These are phyloP conservation scores for Rutidosis leptorrhynchoides DNA, from an alignment of 129 eudicot species.

Conservation along the genomic window DNA sequence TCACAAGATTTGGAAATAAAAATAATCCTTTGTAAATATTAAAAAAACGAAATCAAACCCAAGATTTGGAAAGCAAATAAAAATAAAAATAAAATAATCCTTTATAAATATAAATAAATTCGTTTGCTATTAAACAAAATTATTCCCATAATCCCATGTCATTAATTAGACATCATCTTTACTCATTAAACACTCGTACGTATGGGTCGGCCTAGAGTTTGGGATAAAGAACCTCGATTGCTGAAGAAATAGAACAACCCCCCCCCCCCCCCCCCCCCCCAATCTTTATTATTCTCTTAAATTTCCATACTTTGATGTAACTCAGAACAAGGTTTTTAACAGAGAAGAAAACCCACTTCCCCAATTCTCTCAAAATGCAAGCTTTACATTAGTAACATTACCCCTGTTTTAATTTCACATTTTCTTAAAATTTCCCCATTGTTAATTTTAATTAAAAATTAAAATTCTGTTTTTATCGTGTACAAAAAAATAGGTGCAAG, in stretches of 20 bases:
- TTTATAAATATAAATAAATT: not conserved
- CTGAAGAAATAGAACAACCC: constrained; percentile 17
- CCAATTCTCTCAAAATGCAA: not conserved
- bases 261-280: not conserved
- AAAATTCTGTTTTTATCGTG: constrained; percentile 17
- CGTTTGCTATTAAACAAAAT: not conserved
- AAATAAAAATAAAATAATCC: not conserved
- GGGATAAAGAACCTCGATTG: constrained; percentile 26
- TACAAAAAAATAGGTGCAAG: constrained; percentile 31
- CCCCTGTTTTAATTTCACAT: constrained; percentile 25
- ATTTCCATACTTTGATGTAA: constrained; percentile 29
- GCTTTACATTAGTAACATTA: not conserved
- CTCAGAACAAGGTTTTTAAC: constrained; percentile 26
- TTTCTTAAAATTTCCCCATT: constrained; percentile 24
- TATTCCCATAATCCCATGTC: constrained; percentile 14
- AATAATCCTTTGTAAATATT: too few species aligned
- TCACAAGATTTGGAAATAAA: not conserved
- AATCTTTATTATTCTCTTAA: constrained; percentile 25
- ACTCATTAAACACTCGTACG: constrained; percentile 18
- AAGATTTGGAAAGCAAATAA: not conserved
- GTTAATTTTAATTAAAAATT: not conserved
- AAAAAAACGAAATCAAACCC: not conserved
- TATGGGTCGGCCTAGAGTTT: constrained; percentile 23
- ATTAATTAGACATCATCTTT: constrained; percentile 19
- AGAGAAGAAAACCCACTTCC: constrained; percentile 24